Conservation (phyloP, 495 filamentous ascomycete genomes). For the Umbilicaria muhlenbergii region DNA sequence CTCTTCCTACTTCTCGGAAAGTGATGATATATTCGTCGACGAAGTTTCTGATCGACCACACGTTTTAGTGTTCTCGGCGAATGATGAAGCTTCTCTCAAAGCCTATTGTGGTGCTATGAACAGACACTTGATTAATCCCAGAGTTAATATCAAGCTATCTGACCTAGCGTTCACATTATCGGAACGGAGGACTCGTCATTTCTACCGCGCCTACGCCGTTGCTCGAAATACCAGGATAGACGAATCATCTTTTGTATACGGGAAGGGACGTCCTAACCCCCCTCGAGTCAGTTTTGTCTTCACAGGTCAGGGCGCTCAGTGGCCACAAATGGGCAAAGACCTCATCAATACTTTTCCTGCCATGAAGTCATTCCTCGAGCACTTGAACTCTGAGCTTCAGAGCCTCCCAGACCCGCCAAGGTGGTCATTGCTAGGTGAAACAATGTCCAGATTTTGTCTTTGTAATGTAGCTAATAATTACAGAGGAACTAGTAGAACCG, state of each 20-base stretch:
- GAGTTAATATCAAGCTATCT: constrained; percentile 7
- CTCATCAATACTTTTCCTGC: constrained; percentile 11
- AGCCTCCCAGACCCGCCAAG: constrained; percentile 2
- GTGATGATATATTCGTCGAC: constrained; percentile 2
- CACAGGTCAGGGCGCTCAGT: constrained; percentile 31
- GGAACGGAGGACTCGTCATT: constrained; percentile 9
- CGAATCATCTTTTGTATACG: not conserved
- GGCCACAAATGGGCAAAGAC: constrained; percentile 23
- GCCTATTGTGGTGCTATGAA: constrained; percentile 7
- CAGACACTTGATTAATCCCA: constrained; percentile 12
- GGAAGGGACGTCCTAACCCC: not conserved
- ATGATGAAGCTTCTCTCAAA: constrained; percentile 15
- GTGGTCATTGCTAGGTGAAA: constrained; percentile 5
- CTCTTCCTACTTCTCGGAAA: not conserved
- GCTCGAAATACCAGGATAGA: not conserved
- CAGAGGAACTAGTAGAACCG: constrained; percentile 5
- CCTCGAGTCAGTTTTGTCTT: constrained; percentile 22
- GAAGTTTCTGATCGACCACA: constrained; percentile 7
- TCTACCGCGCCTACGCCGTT: constrained; percentile 9
- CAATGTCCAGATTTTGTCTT: too few relatives aligned
- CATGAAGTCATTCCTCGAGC: not conserved
- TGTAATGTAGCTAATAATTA: too few relatives aligned
- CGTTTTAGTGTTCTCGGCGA: constrained; percentile 16
- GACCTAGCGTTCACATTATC: constrained; percentile 17
- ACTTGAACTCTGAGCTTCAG: constrained; percentile 2